These are phyloP conservation scores for Apophysomyces sp. DNA, from an alignment of 371 early-diverging fungal genomes.

Conservation along the genomic window DNA sequence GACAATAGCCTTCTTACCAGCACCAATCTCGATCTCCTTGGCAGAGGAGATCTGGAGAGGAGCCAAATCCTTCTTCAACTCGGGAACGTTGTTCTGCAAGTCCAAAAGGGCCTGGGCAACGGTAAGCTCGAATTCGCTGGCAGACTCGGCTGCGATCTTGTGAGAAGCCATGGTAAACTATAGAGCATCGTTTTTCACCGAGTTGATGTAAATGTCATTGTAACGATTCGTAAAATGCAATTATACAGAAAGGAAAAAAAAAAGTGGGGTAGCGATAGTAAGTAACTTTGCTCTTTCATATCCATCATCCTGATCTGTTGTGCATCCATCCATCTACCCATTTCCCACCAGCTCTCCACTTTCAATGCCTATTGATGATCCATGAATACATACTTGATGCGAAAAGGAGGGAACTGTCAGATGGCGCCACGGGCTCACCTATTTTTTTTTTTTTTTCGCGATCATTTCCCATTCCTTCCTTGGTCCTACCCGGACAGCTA, in stretches of 20 bases:
- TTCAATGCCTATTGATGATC: neutral
- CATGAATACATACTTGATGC: constrained; percentile 17
- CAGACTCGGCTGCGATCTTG: constrained; percentile 76
- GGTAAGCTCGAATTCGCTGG: constrained; percentile 90
- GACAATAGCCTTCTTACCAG: constrained; percentile 94
- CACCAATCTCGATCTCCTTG: constrained; percentile 96
- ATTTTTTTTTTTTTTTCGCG: neutral
- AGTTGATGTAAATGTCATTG: neutral
- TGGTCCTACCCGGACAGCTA: neutral
- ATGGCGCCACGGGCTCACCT: neutral
- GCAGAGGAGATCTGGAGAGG: constrained; percentile 91
- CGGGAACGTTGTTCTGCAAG: constrained; percentile 91
- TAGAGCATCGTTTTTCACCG: neutral
- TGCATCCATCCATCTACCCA: constrained; percentile 23
- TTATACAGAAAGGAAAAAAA: neutral
- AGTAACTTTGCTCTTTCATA: neutral
- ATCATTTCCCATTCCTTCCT: neutral
- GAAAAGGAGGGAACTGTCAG: constrained; percentile 11
- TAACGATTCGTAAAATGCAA: neutral
- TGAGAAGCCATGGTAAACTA: constrained; percentile 49
- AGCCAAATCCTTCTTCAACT: constrained; percentile 94
- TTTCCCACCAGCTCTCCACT: neutral
- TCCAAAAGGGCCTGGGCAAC: constrained; percentile 96
- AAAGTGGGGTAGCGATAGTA: neutral
- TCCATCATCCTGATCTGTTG: too few relatives aligned